Evolutionary conservation across 345 rosid genomes (phyloP).

Genomic region (Mangifera indica): DNA sequence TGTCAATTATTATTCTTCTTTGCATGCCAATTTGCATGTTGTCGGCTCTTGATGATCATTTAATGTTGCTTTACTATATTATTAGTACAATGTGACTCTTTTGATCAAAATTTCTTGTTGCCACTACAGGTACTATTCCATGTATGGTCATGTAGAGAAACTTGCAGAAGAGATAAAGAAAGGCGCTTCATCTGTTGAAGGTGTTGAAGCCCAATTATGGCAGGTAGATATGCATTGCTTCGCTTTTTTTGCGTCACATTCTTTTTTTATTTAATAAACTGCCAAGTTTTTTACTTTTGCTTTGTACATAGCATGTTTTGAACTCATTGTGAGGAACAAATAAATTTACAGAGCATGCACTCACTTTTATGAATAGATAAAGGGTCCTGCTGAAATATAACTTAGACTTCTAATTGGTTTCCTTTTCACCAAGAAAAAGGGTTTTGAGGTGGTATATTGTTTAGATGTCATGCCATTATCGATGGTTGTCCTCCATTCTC

Average conservation of each 20-base stretch:
- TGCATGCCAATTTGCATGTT: neutral
- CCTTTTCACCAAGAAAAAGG: neutral
- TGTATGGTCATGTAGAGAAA: conserved; percentile 94
- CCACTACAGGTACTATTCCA: conserved; percentile 78
- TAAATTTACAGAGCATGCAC: neutral
- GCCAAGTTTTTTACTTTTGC: neutral
- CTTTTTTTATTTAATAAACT: conserved; percentile 13
- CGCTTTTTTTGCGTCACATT: neutral
- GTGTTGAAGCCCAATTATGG: conserved; percentile 93
- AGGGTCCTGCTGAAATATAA: neutral
- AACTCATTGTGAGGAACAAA: conserved; percentile 1
- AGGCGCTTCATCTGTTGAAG: conserved; percentile 93
- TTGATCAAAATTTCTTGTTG: conserved; percentile 16
- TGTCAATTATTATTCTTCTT: neutral
- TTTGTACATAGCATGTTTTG: neutral
- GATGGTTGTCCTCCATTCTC: neutral
- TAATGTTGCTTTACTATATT: conserved; percentile 7
- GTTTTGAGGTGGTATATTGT: neutral
- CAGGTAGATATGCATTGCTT: conserved; percentile 46
- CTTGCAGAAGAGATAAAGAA: conserved; percentile 89
- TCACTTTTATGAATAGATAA: neutral
- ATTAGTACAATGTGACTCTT: conserved; percentile 5
- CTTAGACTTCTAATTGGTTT: neutral
- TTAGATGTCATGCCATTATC: neutral
- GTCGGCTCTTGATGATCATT: neutral